These are phyloP conservation scores for Nasturtium officinale DNA, from an alignment of 345 rosid species.

Conservation along the genomic window DNA sequence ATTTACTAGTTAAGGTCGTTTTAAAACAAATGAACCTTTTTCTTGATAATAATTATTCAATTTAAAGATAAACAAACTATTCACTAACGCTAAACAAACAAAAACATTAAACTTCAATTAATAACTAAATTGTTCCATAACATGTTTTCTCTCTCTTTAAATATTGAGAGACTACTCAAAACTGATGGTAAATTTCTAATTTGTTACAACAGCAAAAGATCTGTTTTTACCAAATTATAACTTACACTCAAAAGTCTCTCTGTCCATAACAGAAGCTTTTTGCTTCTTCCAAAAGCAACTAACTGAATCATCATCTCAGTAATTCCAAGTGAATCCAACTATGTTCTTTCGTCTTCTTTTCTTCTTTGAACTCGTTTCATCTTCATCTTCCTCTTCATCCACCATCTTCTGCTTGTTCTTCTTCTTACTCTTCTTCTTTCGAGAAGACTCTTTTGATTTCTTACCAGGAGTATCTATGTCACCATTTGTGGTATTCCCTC, in stretches of 20 bases:
- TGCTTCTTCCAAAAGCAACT: background rate
- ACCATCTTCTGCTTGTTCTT: slow-evolving; percentile 44
- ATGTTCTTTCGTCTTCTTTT: slow-evolving; percentile 28
- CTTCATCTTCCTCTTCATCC: slow-evolving; percentile 43
- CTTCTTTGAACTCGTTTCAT: slow-evolving; percentile 48
- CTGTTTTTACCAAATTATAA: slow-evolving; percentile 39
- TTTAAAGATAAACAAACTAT: background rate
- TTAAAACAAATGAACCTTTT: background rate
- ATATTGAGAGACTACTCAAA: slow-evolving; percentile 19
- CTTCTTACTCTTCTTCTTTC: slow-evolving; percentile 48
- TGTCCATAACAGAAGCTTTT: background rate
- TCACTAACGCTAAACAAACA: background rate
- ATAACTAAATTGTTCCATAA: slow-evolving; percentile 5
- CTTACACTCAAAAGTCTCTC: slow-evolving; percentile 12
- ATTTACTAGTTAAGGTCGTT: background rate
- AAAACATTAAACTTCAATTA: background rate
- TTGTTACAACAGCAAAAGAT: slow-evolving; percentile 37
- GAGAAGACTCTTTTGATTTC: slow-evolving; percentile 57
- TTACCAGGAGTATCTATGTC: slow-evolving; percentile 53
- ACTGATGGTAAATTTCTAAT: slow-evolving; percentile 37
- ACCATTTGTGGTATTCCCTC: slow-evolving; percentile 50
- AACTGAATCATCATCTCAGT: background rate
- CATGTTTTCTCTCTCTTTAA: background rate
- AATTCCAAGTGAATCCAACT: background rate
- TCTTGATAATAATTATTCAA: background rate